phyloP scores from a whole-genome alignment of 495 filamentous ascomycete species.

The Aspergillus mulundensis region DNA sequence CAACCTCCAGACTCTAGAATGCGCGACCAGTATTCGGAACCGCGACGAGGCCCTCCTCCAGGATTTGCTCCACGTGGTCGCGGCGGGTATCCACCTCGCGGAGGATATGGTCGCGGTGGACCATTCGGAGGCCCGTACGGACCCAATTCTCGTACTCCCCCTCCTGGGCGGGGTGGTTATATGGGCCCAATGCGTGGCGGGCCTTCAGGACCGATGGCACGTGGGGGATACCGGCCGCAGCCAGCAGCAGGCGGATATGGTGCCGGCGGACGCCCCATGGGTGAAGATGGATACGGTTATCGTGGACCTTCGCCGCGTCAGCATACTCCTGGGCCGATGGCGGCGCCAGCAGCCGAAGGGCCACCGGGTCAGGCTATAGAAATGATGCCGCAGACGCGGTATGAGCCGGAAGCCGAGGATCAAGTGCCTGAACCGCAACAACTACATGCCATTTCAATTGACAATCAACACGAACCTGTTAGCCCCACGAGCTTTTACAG shows the following conservation, averaged over 20 bases:
- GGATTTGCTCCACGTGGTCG: conserved; percentile 53
- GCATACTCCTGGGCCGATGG: conserved; percentile 61
- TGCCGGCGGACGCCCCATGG: conserved; percentile 27
- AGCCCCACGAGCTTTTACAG: conserved; percentile 68
- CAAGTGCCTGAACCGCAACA: conserved; percentile 66
- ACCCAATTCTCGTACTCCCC: conserved; percentile 35
- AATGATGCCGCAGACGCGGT: conserved; percentile 57
- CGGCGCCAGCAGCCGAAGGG: conserved; percentile 42
- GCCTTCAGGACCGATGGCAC: conserved; percentile 37
- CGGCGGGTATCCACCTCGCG: conserved; percentile 50
- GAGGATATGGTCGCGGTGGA: conserved; percentile 56
- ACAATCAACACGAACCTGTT: conserved; percentile 27
- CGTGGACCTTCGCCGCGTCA: conserved; percentile 31
- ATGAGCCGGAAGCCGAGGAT: conserved; percentile 49
- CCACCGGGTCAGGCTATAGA: conserved; percentile 73
- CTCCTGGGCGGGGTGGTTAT: conserved; percentile 28
- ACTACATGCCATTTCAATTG: conserved; percentile 35
- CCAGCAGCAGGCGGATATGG: conserved; percentile 51
- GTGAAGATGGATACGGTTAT: conserved; percentile 30
- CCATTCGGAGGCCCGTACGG: conserved; percentile 35
- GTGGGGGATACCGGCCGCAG: conserved; percentile 48
- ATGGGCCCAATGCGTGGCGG: conserved; percentile 37
- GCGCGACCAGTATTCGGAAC: conserved; percentile 57
- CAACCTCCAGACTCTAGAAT: conserved; percentile 46
- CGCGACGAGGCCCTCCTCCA: conserved; percentile 43